Evolutionary conservation across 306 rosid genomes (phyloP).

Genomic region (Rosa lucieae): DNA sequence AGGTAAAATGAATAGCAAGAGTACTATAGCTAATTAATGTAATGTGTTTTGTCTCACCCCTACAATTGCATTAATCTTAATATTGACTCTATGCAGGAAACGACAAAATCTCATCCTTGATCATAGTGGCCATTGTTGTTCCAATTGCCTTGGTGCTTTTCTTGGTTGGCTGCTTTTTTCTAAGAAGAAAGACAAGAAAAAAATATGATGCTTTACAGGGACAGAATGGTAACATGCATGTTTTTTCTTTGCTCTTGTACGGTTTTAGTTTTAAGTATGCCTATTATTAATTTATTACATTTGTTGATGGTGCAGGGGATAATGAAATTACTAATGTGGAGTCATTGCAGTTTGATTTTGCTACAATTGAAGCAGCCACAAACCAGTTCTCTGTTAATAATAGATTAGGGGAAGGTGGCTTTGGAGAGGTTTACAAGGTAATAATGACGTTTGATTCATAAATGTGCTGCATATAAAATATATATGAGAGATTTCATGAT

Average conservation of each 20-base stretch:
- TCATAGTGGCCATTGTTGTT: conserved; percentile 2
- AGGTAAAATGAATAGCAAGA: background rate
- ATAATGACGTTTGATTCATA: background rate
- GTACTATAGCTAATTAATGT: background rate
- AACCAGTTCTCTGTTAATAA: conserved; percentile 21
- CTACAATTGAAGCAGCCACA: conserved; percentile 29
- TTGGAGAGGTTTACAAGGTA: conserved; percentile 31
- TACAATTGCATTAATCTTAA: background rate
- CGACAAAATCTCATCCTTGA: background rate
- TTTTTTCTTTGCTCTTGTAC: background rate
- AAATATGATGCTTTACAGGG: background rate
- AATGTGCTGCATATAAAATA: background rate
- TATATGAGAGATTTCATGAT: background rate
- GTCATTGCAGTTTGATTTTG: conserved; percentile 23
- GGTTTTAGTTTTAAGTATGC: background rate
- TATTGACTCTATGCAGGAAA: background rate
- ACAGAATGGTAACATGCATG: background rate
- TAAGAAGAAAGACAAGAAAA: background rate
- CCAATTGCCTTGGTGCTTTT: background rate
- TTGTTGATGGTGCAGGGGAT: background rate
- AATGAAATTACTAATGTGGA: conserved; percentile 12
- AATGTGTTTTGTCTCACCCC: background rate
- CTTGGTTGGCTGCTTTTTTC: background rate
- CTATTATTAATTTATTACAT: too few relatives aligned
- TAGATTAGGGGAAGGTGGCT: conserved; percentile 36